Evolutionary conservation across 345 rosid genomes (phyloP), one percentile per base, ranked within the genome.

Genomic region (Leavenworthia alabamica): DNA sequence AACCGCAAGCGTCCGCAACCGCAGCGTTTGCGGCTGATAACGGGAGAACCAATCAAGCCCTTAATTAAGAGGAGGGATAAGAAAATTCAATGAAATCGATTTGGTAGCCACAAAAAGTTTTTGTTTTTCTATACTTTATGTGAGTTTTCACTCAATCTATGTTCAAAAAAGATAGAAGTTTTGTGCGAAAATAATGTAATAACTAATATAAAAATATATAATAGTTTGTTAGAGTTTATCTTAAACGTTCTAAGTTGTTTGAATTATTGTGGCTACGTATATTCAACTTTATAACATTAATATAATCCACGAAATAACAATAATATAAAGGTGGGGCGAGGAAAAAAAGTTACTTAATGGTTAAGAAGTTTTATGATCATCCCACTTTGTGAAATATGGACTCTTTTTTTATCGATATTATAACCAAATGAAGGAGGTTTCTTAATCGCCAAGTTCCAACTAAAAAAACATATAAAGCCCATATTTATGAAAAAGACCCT

Each of bases 401-500:
- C 44, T 55, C 13, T 1, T 19, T 10, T 10, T 62, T 46, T 53
- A 55, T 40, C 17, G 74, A 40, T 55, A 62, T 10, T 55, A 20
- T 37, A 47, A 26, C 69, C 43, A 64, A 43, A 53, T 32, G 36
- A 56, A 14, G 47, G 49, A 62, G 43, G 31, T 70, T 62, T 62
- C 75, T 71, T 71, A 71, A 41, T 71, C 45, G 65, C 70, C 70
- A 71, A 71, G 75, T 71, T 56, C 54, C 64, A 46, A 70, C 63
- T 15, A 55, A 54, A 60, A 45, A 54, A 36, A n/a, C n/a, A n/a
- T 35, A 52, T 27, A 44, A 68, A 52, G 55, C 48, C 12, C 66
- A 13, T 11, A 26, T 44, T 49, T 8, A 22, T 2, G 68, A 70
- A 62, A 70, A 70, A 11, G 37, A 37, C 27, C 37, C 35, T 22